Percentiles rank a stretch among this genome's conserved stretches.
Conservation (phyloP, 768 basidiomycete genomes). For the Rossbeevera mucosa region DNA sequence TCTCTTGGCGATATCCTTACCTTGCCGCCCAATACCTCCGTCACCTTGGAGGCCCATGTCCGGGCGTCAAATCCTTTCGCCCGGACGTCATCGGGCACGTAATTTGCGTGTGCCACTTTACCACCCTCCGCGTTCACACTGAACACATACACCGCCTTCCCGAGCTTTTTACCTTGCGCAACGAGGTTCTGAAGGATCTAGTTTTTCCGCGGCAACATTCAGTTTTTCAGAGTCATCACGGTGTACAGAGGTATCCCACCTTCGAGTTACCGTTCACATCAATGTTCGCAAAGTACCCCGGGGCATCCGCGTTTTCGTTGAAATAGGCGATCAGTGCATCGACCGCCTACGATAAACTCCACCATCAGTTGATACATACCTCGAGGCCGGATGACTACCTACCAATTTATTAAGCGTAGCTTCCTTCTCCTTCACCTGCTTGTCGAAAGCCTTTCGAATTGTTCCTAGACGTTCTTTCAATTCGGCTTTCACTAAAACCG, state of each 20-base stretch:
- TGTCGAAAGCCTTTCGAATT: constrained; percentile 80
- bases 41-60: constrained; percentile 78
- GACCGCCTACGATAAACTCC: constrained; percentile 47
- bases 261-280: constrained; percentile 85
- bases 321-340: constrained; percentile 72
- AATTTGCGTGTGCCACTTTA: constrained; percentile 88
- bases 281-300: constrained; percentile 65
- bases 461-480: constrained; percentile 68
- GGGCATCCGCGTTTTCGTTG: constrained; percentile 64
- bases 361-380: background rate
- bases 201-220: background rate
- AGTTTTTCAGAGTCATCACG: background rate
- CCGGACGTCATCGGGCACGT: constrained; percentile 60
- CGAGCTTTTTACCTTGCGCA: constrained; percentile 71
- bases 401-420: constrained; percentile 74
- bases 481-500: constrained; percentile 74
- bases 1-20: constrained; percentile 37
- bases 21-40: constrained; percentile 86
- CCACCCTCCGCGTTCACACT: constrained; percentile 62
- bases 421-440: constrained; percentile 79
- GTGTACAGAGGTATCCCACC: constrained; percentile 37
- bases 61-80: constrained; percentile 75
- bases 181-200: constrained; percentile 75
- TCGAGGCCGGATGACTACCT: constrained; percentile 15
- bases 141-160: constrained; percentile 86